Evolutionary conservation across 2,329 filamentous ascomycete genomes (phyloP).

Genomic region (Hypocrella siamensis): DNA sequence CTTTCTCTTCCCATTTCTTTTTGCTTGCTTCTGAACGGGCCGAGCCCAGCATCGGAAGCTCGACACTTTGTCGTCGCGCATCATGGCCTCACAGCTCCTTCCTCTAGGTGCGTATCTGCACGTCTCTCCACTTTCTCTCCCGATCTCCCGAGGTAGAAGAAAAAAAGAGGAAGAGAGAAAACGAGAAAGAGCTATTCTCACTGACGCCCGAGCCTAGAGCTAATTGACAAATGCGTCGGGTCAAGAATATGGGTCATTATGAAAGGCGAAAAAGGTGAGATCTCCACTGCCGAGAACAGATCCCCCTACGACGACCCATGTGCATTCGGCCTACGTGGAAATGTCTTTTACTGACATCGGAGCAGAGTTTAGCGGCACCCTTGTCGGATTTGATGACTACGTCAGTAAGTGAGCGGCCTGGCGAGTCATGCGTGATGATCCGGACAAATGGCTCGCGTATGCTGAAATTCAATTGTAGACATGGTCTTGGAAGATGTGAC

Average conservation of each 20-base stretch:
- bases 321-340: not conserved
- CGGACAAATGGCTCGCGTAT: not conserved
- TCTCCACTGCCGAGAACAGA: not conserved
- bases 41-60: too few relatives aligned
- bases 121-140: not conserved
- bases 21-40: too few relatives aligned
- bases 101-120: conserved; percentile 40
- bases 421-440: not conserved
- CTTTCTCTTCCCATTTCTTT: too few relatives aligned
- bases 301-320: not conserved
- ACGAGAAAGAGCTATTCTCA: too few relatives aligned
- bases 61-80: not conserved
- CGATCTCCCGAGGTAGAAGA: too few relatives aligned
- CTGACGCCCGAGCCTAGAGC: conserved; percentile 42
- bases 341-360: too few relatives aligned
- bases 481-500: conserved; percentile 98
- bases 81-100: conserved; percentile 59
- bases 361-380: conserved; percentile 87
- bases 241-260: conserved; percentile 98
- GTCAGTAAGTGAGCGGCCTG: conserved; percentile 61
- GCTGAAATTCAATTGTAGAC: conserved; percentile 36
- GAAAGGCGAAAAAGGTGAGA: conserved; percentile 90
- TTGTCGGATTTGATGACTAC: conserved; percentile 96
- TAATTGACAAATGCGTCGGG: conserved; percentile 98
- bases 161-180: too few relatives aligned